Conservation (phyloP, 345 rosid genomes). For the Brassica carinata region DNA sequence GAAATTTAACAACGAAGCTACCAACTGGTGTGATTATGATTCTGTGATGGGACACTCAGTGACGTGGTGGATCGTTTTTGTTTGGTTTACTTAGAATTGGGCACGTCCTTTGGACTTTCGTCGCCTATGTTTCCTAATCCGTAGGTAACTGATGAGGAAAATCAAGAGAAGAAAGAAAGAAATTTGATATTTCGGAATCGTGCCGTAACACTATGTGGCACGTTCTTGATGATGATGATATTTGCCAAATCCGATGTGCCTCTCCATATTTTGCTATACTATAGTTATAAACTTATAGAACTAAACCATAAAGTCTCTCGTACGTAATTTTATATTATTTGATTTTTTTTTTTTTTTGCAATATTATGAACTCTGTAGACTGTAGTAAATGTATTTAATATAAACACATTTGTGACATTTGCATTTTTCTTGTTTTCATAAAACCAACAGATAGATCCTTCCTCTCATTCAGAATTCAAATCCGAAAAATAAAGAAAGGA, state of each 20-base stretch:
- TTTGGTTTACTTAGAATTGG: slow-evolving; percentile 20
- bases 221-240: slow-evolving; percentile 21
- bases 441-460: background rate
- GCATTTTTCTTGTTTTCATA: background rate
- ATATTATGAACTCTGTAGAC: background rate
- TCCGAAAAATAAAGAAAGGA: slow-evolving; percentile 12
- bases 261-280: slow-evolving; percentile 6
- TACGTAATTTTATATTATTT: background rate
- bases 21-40: slow-evolving; percentile 34
- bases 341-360: background rate
- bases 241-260: slow-evolving; percentile 22
- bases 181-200: slow-evolving; percentile 10
- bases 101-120: slow-evolving; percentile 30
- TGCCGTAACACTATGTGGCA: slow-evolving; percentile 30
- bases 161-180: background rate
- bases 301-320: background rate
- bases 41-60: slow-evolving; percentile 25
- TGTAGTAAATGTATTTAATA: too few relatives aligned
- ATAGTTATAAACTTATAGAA: too few relatives aligned
- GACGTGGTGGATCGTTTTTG: slow-evolving; percentile 21
- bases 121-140: slow-evolving; percentile 11
- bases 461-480: slow-evolving; percentile 22
- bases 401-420: background rate
- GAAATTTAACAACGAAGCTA: slow-evolving; percentile 23
- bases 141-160: background rate